These are phyloP conservation scores for Nemania sp. DNA, from an alignment of 2,329 filamentous ascomycete genomes.

Conservation along the genomic window DNA sequence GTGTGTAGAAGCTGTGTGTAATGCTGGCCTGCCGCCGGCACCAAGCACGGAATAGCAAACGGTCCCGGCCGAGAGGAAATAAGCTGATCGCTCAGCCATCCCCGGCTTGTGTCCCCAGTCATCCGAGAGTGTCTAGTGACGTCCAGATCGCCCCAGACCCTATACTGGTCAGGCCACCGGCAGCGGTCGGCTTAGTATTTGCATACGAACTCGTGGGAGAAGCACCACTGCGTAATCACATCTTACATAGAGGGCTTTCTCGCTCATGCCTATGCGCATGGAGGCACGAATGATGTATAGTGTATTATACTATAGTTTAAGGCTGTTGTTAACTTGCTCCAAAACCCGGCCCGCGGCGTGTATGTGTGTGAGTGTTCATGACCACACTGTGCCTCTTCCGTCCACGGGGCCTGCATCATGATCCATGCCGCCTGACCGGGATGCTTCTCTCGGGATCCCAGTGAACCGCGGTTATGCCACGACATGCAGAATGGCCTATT, in stretches of 20 bases:
- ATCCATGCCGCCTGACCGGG: constrained; percentile 8
- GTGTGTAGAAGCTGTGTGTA: constrained; percentile 16
- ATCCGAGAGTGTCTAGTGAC: constrained; percentile 1
- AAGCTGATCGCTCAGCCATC: background rate
- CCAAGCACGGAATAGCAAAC: background rate
- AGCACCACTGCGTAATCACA: background rate
- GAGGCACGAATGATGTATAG: no score
- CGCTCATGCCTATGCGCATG: no score
- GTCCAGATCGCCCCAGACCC: background rate
- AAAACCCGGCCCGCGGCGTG: constrained; percentile 3
- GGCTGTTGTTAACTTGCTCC: constrained; percentile 30
- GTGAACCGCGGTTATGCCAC: constrained; percentile 61
- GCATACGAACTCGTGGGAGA: background rate
- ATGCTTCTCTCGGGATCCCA: constrained; percentile 15
- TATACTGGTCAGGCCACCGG: constrained; percentile 5
- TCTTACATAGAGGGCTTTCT: no score
- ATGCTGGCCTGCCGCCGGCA: constrained; percentile 15
- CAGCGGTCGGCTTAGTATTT: background rate
- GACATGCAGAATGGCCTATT: constrained; percentile 52
- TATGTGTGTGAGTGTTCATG: background rate
- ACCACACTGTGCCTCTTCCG: constrained; percentile 1
- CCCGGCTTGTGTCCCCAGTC: background rate
- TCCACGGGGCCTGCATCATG: constrained; percentile 4
- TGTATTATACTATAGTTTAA: no score
- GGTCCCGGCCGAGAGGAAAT: background rate